Evolutionary conservation across 2,329 filamentous ascomycete genomes (phyloP), one percentile per base, ranked within the genome.

Genomic region (Conoideocrella luteorostrata): DNA sequence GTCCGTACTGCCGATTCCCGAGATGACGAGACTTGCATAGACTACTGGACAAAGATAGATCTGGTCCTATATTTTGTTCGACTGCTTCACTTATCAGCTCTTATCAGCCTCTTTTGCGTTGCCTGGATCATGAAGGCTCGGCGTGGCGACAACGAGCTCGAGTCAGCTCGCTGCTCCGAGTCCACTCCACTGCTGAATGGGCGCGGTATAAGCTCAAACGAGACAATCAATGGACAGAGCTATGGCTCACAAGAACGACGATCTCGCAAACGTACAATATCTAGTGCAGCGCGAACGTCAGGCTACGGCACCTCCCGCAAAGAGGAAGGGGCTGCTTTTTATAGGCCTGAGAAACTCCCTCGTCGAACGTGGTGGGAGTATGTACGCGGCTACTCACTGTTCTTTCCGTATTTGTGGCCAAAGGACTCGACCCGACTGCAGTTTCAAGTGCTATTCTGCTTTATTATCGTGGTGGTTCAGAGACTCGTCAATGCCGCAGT

Each of bases 401-500:
- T 98, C 66, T 94, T 97, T 61, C 91, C 90, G 0, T 98, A 97
- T 60, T 78, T 97, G 46, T 98, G 93, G 93, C 93, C 93, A 1
- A 85, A 82, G 56, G 91, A 91, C 58, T 82, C 88, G 29, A 34
- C 59, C 5, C 76, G 72, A 50, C 72, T 98, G 44, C 84, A 96
- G 67, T 52, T 88, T 20, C 76, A 90, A 43, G 88, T 96, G 17
- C 62, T 94, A 17, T 56, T 89, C 38, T 97, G 93, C 66, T 90
- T 97, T 57, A 41, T 80, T 28, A 75, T 98, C 38, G 80, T 97
- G 44, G 64, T 93, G 36, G 57, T 85, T 10, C 90, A 96, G 68
- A 83, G 93, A 49, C 71, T 82, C 39, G 79, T 98, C 62, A 96
- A 97, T 59, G 76, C 95, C 15, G 64, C 89, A 47, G 90, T 98